Evolutionary conservation across 2,329 filamentous ascomycete genomes (phyloP), one percentile per base, ranked within the genome.

Genomic region (Fusarium temperatum): DNA sequence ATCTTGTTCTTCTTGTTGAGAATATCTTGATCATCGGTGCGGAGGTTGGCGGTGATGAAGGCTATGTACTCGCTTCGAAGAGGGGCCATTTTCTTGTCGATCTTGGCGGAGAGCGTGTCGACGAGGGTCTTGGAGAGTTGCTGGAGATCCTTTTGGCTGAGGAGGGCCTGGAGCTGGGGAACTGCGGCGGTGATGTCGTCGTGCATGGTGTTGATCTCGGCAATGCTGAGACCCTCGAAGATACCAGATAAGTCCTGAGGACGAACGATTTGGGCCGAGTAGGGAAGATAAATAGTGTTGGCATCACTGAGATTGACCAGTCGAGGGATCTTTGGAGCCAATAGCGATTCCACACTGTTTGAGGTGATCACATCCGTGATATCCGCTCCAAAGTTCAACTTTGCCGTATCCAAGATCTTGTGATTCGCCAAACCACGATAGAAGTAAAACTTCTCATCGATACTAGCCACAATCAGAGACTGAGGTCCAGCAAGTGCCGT

Each of bases 401-500:
- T 59, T 6, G 51, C n/a, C 2, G 53, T 47, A 15, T 70, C 45
- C 10, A 70, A 22, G 8, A 59, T 17, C 24, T 39, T 17, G 8
- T 48, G 26, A 6, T 70, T 42, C 0, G 59, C 66, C 2, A 70
- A 17, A 13, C 67, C 67, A 0, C 67, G 67, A 5, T 70, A 70
- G 20, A 70, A 70, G 5, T 66, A 70, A 3, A 70, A 48, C 14
- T 30, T 66, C 0, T 66, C 59, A 6, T 12, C 59, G 1, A 47
- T 41, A 0, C 9, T 47, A 0, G 13, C 58, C 17, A 70, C 18
- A 0, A 70, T 42, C 17, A 70, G 22, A 30, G 66, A 70, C 30
- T 70, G 67, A n/a, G 67, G 66, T 7, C 67, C 67, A 1, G 66
- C 67, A 11, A 70, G 47, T 1, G 67, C 66, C 0, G 67, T 70